Percentiles rank a stretch among this genome's conserved stretches.
phyloP scores from a whole-genome alignment of 257 asterid genomes.

The Gentiana macrophylla region DNA sequence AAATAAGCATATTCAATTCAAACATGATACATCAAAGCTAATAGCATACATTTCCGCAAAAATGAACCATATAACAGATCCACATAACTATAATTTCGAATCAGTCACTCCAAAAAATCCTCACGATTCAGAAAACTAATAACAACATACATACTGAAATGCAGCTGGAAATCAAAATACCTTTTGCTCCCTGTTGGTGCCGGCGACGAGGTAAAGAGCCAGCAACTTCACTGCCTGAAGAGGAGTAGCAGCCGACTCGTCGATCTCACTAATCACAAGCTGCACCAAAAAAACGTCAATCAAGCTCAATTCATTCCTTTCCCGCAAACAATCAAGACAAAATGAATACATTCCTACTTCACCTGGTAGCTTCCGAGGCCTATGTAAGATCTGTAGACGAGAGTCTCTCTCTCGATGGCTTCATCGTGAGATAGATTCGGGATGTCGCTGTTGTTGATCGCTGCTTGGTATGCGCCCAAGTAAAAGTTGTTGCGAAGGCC shows the following conservation, averaged over 20 bases:
- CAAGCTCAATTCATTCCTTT: constrained; percentile 1
- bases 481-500: constrained; percentile 84
- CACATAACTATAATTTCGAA: constrained; percentile 3
- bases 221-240: constrained; percentile 95
- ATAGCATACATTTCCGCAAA: too few species aligned
- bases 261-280: constrained; percentile 92
- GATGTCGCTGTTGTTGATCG: constrained; percentile 87
- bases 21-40: too few species aligned
- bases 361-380: constrained; percentile 89
- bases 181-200: constrained; percentile 47
- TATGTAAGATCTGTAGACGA: constrained; percentile 84
- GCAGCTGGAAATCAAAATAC: neutral
- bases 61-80: neutral
- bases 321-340: neutral
- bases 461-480: constrained; percentile 92
- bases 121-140: neutral
- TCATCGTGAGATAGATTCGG: constrained; percentile 80
- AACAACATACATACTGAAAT: neutral
- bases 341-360: neutral
- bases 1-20: too few species aligned
- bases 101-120: neutral
- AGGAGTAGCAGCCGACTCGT: constrained; percentile 87
- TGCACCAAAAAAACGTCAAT: constrained; percentile 12
- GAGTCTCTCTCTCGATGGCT: constrained; percentile 64
- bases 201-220: constrained; percentile 63